Percentiles rank a stretch among this genome's conserved stretches.
phyloP scores from a whole-genome alignment of 805 yeast species.

The Limtongia smithiae region DNA sequence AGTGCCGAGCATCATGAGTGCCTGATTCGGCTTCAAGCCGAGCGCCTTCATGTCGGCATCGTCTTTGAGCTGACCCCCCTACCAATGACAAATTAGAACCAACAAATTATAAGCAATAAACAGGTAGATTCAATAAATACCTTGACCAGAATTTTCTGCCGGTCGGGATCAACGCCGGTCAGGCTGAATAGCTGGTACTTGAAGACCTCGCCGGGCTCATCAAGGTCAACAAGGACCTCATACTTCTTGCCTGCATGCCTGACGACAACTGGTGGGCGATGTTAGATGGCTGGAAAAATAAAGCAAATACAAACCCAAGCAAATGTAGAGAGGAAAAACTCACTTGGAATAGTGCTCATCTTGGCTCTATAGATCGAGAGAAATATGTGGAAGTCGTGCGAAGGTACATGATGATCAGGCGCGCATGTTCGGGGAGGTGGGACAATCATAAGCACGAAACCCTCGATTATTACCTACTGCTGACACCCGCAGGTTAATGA shows the following conservation, averaged over 20 bases:
- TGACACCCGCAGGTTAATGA: too few relatives aligned
- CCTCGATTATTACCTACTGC: too few relatives aligned
- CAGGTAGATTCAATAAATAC: constrained; percentile 1
- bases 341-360: constrained; percentile 27
- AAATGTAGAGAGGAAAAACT: background rate
- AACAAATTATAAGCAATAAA: background rate
- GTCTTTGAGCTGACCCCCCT: constrained; percentile 78
- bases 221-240: constrained; percentile 52
- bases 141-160: constrained; percentile 86
- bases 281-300: too few relatives aligned
- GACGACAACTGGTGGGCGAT: constrained; percentile 46
- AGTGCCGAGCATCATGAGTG: constrained; percentile 87
- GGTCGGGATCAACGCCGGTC: constrained; percentile 79
- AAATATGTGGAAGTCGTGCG: too few relatives aligned
- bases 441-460: too few relatives aligned
- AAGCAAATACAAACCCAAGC: background rate
- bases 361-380: background rate
- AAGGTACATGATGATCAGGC: too few relatives aligned
- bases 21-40: constrained; percentile 59
- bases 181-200: constrained; percentile 65
- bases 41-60: constrained; percentile 53
- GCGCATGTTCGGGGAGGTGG: too few relatives aligned
- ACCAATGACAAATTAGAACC: background rate
- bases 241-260: constrained; percentile 69
- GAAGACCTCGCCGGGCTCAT: constrained; percentile 56